phyloP scores from a whole-genome alignment of 2,329 filamentous ascomycete genomes.

The Pseudogymnoascus verrucosus region DNA sequence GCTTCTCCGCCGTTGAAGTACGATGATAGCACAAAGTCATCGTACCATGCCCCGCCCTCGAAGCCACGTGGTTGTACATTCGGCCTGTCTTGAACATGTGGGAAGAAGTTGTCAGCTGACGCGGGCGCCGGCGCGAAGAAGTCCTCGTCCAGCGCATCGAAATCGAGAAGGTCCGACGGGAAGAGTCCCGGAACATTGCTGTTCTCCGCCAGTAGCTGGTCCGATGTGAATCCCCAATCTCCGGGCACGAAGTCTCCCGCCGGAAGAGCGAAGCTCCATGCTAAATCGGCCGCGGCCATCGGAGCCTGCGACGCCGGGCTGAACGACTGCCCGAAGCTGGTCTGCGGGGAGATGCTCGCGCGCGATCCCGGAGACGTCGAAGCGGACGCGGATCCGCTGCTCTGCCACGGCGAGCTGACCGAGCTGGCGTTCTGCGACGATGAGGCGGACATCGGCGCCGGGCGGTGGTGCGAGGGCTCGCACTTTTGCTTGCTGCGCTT shows the following conservation, averaged over 20 bases:
- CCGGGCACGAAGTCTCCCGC: not conserved
- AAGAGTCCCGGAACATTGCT: not conserved
- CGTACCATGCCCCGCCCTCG: not conserved
- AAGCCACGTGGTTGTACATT: not conserved
- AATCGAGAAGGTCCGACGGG: not conserved
- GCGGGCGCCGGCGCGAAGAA: not conserved
- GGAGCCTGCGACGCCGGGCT: not conserved
- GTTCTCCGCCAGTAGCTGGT: not conserved
- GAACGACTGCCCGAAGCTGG: slow-evolving; percentile 1
- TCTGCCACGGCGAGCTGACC: not conserved
- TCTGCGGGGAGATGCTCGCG: not conserved
- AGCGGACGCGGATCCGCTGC: not conserved
- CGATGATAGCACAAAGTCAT: not conserved
- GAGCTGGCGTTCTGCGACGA: not conserved
- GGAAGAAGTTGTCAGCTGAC: not conserved
- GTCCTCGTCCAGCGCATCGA: not conserved
- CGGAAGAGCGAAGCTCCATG: not conserved
- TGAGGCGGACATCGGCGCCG: slow-evolving; percentile 5
- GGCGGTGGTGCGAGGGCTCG: slow-evolving; percentile 24
- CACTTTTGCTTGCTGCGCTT: slow-evolving; percentile 47
- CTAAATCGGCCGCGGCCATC: not conserved
- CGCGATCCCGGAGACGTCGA: not conserved
- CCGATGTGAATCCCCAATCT: not conserved
- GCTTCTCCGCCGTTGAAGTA: not conserved
- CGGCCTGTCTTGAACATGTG: not conserved